Percentiles rank a stretch among this genome's conserved stretches.
phyloP scores from a whole-genome alignment of 257 asterid genomes.

The Solanum tarijense region DNA sequence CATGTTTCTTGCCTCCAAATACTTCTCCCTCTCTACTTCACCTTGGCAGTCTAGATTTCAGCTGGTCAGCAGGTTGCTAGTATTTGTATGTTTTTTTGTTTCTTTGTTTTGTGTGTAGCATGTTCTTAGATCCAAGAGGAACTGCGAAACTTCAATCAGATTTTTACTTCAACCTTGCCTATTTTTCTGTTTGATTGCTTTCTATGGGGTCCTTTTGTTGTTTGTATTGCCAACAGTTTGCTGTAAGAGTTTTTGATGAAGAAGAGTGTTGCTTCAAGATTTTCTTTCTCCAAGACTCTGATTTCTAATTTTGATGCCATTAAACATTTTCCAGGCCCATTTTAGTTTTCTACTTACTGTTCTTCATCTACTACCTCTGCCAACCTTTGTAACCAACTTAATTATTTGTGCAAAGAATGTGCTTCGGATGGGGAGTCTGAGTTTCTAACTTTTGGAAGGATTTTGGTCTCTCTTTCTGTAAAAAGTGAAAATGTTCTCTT shows the following conservation, averaged over 20 bases:
- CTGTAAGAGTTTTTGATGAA: background rate
- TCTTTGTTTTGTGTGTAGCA: background rate
- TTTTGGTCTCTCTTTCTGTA: background rate
- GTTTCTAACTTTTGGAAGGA: background rate
- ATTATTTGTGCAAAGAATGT: background rate
- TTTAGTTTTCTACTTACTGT: background rate
- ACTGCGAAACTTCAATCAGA: background rate
- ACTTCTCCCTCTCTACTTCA: background rate
- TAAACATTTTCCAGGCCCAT: background rate
- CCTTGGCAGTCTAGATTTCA: background rate
- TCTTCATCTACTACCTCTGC: background rate
- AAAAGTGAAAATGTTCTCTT: background rate
- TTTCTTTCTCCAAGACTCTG: background rate
- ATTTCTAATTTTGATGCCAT: background rate
- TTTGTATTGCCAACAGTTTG: background rate
- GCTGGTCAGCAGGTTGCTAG: background rate
- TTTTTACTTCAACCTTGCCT: background rate
- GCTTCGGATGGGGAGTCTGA: background rate
- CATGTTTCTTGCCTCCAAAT: background rate
- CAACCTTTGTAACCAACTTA: background rate
- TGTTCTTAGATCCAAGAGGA: background rate
- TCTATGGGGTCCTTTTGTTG: background rate
- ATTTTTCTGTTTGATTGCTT: background rate
- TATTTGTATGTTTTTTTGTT: background rate
- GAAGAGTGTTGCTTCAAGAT: background rate